A percentile compares a stretch with the other conserved stretches of the same genome.
Evolutionary conservation across 2,329 filamentous ascomycete species (phyloP).

Genomic region (Fusarium sp.): DNA sequence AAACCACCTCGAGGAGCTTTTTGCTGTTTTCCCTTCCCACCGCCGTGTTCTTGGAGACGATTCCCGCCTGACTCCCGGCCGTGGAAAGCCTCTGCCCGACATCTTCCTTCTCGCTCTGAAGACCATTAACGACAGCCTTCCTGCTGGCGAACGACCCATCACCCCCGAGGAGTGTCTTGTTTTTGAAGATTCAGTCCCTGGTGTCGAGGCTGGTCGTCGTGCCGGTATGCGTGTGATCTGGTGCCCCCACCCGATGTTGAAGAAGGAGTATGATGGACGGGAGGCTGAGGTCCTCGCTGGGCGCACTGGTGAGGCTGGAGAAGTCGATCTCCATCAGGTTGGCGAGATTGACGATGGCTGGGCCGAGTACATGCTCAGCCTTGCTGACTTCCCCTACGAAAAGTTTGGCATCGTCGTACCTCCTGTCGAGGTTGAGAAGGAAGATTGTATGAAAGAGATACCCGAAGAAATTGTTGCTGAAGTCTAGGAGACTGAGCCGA

Average conservation of each 20-base stretch:
- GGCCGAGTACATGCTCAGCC: slow-evolving; percentile 62
- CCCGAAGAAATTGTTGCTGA: slow-evolving; percentile 19
- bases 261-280: slow-evolving; percentile 78
- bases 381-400: slow-evolving; percentile 67
- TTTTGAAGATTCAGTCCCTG: slow-evolving; percentile 94
- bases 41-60: slow-evolving; percentile 89
- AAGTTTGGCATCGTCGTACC: slow-evolving; percentile 67
- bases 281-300: slow-evolving; percentile 88
- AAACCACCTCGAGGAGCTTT: slow-evolving; percentile 65
- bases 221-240: slow-evolving; percentile 96
- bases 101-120: slow-evolving; percentile 90
- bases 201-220: slow-evolving; percentile 88
- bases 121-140: slow-evolving; percentile 81
- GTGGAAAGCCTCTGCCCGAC: slow-evolving; percentile 95
- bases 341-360: slow-evolving; percentile 69
- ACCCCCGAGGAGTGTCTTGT: slow-evolving; percentile 89
- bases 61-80: slow-evolving; percentile 74
- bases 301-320: slow-evolving; percentile 73
- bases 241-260: slow-evolving; percentile 84
- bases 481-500: slow-evolving; percentile 20
- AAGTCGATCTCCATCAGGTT: slow-evolving; percentile 63
- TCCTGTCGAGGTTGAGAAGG: slow-evolving; percentile 53
- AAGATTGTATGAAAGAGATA: slow-evolving; percentile 54
- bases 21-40: slow-evolving; percentile 72
- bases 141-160: slow-evolving; percentile 71